A percentile compares a stretch with the other conserved stretches of the same genome.
phyloP scores from a whole-genome alignment of 2,329 filamentous ascomycete genomes.

The Penicillium sp. region DNA sequence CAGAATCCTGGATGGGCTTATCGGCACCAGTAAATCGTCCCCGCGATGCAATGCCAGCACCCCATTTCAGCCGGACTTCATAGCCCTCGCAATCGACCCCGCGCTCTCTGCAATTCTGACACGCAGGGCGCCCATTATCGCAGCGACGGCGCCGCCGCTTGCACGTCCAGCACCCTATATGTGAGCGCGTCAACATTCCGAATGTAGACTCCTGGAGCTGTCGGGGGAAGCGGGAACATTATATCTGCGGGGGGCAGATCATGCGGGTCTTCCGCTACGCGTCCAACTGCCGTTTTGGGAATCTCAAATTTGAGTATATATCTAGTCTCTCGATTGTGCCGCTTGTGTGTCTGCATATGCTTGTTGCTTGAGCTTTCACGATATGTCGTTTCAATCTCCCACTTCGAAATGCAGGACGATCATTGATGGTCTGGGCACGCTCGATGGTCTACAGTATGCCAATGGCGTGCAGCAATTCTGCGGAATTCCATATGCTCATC shows the following conservation, averaged over 20 bases:
- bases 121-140: conserved; percentile 29
- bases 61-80: conserved; percentile 34
- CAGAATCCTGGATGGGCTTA: conserved; percentile 26
- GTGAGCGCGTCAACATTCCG: conserved; percentile 35
- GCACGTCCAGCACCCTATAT: conserved; percentile 35
- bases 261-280: background rate
- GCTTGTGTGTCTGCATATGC: background rate
- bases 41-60: conserved; percentile 34
- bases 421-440: conserved; percentile 19
- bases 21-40: conserved; percentile 33
- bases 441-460: conserved; percentile 24
- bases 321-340: background rate
- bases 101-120: conserved; percentile 25
- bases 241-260: conserved; percentile 11
- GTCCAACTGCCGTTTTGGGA: conserved; percentile 21
- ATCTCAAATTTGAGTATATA: background rate
- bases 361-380: background rate
- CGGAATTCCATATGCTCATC: conserved; percentile 26
- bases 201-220: conserved; percentile 3
- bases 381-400: conserved; percentile 26
- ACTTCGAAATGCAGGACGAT: conserved; percentile 14
- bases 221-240: background rate
- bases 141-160: conserved; percentile 32
- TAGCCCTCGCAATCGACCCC: conserved; percentile 33
- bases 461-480: conserved; percentile 29